Evolutionary conservation across 169 alveolate species (phyloP), one percentile per base, ranked within the genome.

Genomic region (Plasmodium knowlesi): DNA sequence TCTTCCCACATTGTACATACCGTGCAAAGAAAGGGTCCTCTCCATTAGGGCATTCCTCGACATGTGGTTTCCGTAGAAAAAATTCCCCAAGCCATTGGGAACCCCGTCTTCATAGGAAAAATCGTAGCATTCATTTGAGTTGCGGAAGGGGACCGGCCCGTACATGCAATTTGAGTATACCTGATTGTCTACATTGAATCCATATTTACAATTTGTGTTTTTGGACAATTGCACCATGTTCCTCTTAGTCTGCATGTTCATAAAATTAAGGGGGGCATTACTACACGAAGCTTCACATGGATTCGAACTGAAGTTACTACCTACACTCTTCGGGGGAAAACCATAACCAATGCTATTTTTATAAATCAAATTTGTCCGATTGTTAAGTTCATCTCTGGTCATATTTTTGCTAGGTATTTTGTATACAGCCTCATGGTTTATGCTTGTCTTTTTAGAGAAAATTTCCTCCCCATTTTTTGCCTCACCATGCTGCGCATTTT

Each of bases 141-240:
- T 39, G 74, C 82, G 82, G 71, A 54, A 34, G 28, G 37, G 39
- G 30, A 78, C 32, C 34, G 82, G 61, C 25, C 70, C 82, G 28
- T 57, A 88, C 41, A 88, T n/a, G 25, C 43, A 79, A 67, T 79
- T 88, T 79, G 82, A 73, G 82, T 78, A 78, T 57, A 74, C 82
- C 39, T 76, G 67, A 25, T 57, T 88, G 39, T 37, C 82, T 22
- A 54, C 50, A 57, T 34, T 86, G 28, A 61, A 57, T 9, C 82
- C 82, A 88, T 61, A 88, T 79, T 88, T 73, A 34, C 30, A 37
- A 67, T 78, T 28, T 10, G 25, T 41, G 39, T 19, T 37, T 53
- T 74, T 76, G 16, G 74, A 2, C 50, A 43, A 19, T 54, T 53
- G 84, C 19, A 85, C n/a, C 41, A 39, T 46, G 61, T 74, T 85